Evolutionary conservation across 1,284 basidiomycete genomes (phyloP).

Genomic region (Ganoderma multipileum): DNA sequence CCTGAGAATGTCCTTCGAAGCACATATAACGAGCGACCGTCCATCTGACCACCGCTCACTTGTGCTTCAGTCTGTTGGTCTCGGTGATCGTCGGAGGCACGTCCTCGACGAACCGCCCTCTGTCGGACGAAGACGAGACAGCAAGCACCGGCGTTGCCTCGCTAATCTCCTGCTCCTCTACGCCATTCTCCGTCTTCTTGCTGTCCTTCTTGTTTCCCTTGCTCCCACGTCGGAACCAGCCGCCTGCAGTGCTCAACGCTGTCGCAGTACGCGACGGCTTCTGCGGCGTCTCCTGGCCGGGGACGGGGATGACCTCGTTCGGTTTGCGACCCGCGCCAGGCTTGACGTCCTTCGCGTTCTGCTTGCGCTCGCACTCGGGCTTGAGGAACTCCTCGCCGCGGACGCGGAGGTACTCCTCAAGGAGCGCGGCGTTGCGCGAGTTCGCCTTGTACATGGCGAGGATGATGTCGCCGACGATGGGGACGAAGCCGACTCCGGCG

Average conservation of each 20-base stretch:
- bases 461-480: constrained; percentile 80
- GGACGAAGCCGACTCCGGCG: constrained; percentile 77
- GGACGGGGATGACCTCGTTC: constrained; percentile 43
- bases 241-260: background rate
- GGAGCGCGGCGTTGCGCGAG: constrained; percentile 81
- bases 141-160: background rate
- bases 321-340: constrained; percentile 55
- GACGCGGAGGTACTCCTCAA: constrained; percentile 76
- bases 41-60: background rate
- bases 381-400: constrained; percentile 71
- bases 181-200: constrained; percentile 23
- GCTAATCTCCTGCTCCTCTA: constrained; percentile 15
- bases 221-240: constrained; percentile 36
- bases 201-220: constrained; percentile 35
- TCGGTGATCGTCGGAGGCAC: constrained; percentile 16
- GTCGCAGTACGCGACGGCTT: constrained; percentile 23
- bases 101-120: constrained; percentile 35
- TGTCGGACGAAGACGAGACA: constrained; percentile 22
- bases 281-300: constrained; percentile 14
- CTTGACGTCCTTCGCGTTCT: constrained; percentile 53
- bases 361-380: constrained; percentile 44
- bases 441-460: constrained; percentile 88
- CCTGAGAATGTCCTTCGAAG: background rate
- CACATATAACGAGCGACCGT: background rate
- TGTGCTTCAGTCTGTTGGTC: background rate